Conservation (phyloP, 2,329 filamentous ascomycete genomes). For the Thielaviopsis populi region DNA sequence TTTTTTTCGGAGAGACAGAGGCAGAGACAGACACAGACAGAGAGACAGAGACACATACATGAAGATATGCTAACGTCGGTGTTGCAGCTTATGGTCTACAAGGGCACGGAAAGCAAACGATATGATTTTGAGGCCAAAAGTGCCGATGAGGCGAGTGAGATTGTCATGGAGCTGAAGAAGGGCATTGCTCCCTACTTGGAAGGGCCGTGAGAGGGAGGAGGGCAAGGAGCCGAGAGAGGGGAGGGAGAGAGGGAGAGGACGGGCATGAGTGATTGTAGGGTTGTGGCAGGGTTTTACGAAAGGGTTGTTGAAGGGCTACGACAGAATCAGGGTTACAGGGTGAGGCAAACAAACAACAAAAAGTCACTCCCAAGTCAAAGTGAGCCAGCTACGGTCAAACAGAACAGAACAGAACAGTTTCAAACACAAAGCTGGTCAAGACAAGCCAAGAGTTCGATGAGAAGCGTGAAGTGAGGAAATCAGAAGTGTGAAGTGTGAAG, state of each 20-base stretch:
- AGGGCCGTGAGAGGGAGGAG: conserved; percentile 20
- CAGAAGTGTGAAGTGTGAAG: too few species aligned
- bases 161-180: conserved; percentile 64
- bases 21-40: background rate
- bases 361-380: background rate
- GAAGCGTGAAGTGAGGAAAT: too few species aligned
- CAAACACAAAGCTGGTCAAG: background rate
- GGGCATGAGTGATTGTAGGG: background rate
- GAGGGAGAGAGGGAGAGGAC: background rate
- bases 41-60: background rate
- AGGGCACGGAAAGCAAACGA: conserved; percentile 59
- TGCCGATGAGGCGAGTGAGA: conserved; percentile 58
- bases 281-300: background rate
- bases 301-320: too few species aligned
- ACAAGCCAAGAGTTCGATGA: background rate
- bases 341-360: background rate
- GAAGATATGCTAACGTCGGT: background rate
- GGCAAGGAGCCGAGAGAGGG: too few species aligned
- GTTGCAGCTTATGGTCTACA: conserved; percentile 51
- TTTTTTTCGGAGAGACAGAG: too few species aligned
- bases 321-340: too few species aligned
- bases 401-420: background rate
- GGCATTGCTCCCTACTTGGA: conserved; percentile 53
- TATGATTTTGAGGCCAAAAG: conserved; percentile 75
- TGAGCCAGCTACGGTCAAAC: background rate